These are phyloP conservation scores for Fusarium metavorans DNA, from an alignment of 2,329 filamentous ascomycete genomes.

Conservation along the genomic window DNA sequence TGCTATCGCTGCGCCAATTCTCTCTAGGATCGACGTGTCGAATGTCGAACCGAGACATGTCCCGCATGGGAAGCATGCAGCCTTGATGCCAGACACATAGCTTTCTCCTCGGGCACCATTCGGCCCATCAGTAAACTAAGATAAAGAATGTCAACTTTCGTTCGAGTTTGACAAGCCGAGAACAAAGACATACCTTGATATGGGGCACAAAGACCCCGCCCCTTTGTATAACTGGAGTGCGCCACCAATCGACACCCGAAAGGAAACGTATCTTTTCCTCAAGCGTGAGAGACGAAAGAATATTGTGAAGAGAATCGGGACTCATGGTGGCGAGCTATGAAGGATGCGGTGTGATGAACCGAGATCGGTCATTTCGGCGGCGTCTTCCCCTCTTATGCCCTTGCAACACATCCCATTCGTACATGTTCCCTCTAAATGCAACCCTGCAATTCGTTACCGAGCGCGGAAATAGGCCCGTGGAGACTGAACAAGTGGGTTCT, in stretches of 20 bases:
- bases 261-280: not conserved
- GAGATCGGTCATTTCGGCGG: not conserved
- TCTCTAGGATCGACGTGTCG: not conserved
- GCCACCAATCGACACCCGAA: not conserved
- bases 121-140: not conserved
- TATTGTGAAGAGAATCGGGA: not conserved
- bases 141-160: not conserved
- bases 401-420: not conserved
- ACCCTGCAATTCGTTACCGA: not conserved
- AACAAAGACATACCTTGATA: not conserved
- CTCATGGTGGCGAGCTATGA: not conserved
- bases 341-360: not conserved
- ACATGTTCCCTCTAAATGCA: not conserved
- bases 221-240: not conserved
- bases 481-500: not conserved
- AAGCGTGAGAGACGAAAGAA: not conserved
- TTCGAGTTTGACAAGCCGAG: not conserved
- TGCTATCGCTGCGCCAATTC: not conserved
- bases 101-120: not conserved
- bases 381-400: not conserved
- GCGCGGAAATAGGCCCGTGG: not conserved
- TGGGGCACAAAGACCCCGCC: not conserved
- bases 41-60: not conserved
- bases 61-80: not conserved
- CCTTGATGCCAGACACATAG: not conserved